Base-by-base conservation (phyloP, 2,329 filamentous ascomycete species). In the Fusarium algeriense region DNA sequence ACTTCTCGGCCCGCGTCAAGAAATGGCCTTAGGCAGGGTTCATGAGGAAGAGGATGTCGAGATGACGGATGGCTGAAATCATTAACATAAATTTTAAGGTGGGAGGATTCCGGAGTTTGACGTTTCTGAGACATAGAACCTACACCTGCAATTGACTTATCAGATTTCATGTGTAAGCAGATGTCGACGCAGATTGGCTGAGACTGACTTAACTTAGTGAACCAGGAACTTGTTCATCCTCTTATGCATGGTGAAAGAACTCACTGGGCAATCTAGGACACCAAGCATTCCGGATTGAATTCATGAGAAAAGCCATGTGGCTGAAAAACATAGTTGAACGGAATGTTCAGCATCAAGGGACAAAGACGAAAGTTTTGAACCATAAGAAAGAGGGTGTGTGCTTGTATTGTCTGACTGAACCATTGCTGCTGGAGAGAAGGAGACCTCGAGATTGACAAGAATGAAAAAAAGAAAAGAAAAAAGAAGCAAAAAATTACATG, bases 401-500 rank as follows among this genome's bases (percentile, higher is more conserved):
- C 48, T 72, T 76, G 74, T 72, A 76, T 76, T 76, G 68, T 72
- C 65, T 76, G 72, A 76, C 70, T 76, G 72, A 70, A 76, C 73
- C 73, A 73, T 64, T 73, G 67, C 69, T 73, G 67, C 73, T 71
- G 70, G 71, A 74, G 73, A 76, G 64, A 74, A 75, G 64, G 66
- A 75, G 69, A 74, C 74, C 74, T 73, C 70, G 60, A 71, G 60
- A 63, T 72, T 58, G 64, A 73, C 45, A 60, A 56, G 49, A 61
- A 62, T 60, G 65, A 71, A 72, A 69, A 55, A 66, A 23, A 23
- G 23, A 23, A 23, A 23, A 4, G 23, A 23, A 23, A 66, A 68
- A 44, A 56, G 32, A 69, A 45, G 46, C 54, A 67, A 73, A 71
- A 70, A 76, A 76, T 76, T 76, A 76, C 74, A 76, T 71, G 48